These are phyloP conservation scores for Balamuthia mandrillaris DNA, from an alignment of 208 protist species.

Conservation along the genomic window DNA sequence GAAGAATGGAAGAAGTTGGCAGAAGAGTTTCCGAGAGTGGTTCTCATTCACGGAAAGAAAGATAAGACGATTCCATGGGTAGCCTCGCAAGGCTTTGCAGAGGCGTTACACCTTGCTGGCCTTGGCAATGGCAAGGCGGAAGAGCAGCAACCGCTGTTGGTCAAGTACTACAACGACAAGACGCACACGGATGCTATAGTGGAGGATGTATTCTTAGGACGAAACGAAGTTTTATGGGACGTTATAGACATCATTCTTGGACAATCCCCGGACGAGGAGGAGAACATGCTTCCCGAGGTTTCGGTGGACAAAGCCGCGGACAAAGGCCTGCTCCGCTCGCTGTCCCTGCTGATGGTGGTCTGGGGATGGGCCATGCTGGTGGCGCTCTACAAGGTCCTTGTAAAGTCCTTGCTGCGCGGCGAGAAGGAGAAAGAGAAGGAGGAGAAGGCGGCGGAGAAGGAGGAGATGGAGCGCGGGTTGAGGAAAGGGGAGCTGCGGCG, in stretches of 20 bases:
- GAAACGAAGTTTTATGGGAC: not conserved
- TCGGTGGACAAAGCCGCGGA: too few relatives aligned
- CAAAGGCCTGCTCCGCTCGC: too few relatives aligned
- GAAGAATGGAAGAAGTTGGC: too few relatives aligned
- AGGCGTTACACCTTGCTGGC: not conserved
- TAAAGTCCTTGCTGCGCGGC: too few relatives aligned
- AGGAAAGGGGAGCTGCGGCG: not conserved
- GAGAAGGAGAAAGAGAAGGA: not conserved
- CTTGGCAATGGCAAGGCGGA: not conserved
- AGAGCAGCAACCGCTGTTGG: too few relatives aligned
- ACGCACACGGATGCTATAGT: constrained; percentile 28
- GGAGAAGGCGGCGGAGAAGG: not conserved
- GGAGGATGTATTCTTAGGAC: constrained; percentile 27
- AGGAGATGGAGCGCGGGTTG: not conserved
- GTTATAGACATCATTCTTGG: not conserved
- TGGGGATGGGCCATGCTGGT: too few relatives aligned
- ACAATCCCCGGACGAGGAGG: not conserved
- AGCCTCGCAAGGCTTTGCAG: not conserved
- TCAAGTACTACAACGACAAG: not conserved
- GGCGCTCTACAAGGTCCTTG: too few relatives aligned
- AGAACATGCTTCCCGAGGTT: too few relatives aligned
- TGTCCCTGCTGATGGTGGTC: too few relatives aligned
- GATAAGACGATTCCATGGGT: constrained; percentile 1
- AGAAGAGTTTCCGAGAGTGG: not conserved
- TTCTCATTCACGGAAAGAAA: not conserved